Percentiles rank a stretch among this genome's conserved stretches.
These are phyloP conservation scores for Hymenochaete sp. DNA, from an alignment of 1,284 basidiomycete species.

Conservation along the genomic window DNA sequence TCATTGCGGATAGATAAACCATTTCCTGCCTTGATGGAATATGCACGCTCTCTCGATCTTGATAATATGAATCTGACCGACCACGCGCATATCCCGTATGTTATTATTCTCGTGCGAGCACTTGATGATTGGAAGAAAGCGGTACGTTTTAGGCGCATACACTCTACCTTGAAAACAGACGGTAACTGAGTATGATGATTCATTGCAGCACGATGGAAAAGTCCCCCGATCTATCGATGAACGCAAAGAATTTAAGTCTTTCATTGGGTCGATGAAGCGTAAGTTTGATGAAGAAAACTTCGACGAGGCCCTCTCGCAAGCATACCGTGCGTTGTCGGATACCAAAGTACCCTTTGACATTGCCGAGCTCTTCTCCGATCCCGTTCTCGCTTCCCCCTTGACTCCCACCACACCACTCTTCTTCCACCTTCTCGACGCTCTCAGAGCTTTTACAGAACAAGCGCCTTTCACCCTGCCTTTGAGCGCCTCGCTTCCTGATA, in stretches of 20 bases:
- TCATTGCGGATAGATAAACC: constrained; percentile 86
- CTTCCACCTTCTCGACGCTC: constrained; percentile 78
- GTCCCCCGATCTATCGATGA: constrained; percentile 61
- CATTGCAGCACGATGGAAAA: constrained; percentile 49
- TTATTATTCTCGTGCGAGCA: constrained; percentile 77
- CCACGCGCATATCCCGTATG: constrained; percentile 81
- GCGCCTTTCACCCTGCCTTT: constrained; percentile 42
- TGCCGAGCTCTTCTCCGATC: constrained; percentile 55
- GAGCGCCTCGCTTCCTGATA: constrained; percentile 78
- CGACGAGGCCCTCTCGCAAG: constrained; percentile 83
- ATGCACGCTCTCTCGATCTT: constrained; percentile 67
- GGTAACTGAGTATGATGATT: constrained; percentile 4
- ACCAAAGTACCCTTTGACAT: constrained; percentile 67
- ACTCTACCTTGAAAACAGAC: background rate
- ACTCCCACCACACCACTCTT: constrained; percentile 52
- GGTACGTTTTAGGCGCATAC: constrained; percentile 33
- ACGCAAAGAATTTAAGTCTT: constrained; percentile 71
- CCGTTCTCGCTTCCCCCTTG: constrained; percentile 33
- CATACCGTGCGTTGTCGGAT: constrained; percentile 64
- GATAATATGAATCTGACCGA: constrained; percentile 74
- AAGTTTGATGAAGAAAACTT: constrained; percentile 93
- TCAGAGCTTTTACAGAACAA: constrained; percentile 48
- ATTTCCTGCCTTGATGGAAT: constrained; percentile 72
- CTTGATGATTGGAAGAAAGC: constrained; percentile 72
- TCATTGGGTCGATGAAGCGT: constrained; percentile 47